Evolutionary conservation across 441 rosid genomes (phyloP), one percentile per base, ranked within the genome.

Genomic region (Jatropha podagrica): DNA sequence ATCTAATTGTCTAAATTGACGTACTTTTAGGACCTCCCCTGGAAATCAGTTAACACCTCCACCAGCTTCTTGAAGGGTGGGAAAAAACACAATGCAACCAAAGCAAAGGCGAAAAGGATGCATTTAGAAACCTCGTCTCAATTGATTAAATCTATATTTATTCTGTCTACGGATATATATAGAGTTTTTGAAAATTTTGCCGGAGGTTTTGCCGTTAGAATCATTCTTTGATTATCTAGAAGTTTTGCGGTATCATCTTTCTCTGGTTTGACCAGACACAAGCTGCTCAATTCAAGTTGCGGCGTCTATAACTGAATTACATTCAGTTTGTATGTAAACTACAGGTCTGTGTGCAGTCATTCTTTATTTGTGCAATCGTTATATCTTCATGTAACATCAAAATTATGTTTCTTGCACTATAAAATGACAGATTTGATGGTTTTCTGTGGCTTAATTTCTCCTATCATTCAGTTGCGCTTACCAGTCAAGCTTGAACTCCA

Each of bases 1-100:
- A 74, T 63, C 80, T 82, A 18, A 76, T 69, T 80, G 41, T 66
- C 61, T 73, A 38, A 51, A 61, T 75, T 61, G 58, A 61, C 60
- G 6, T 77, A 20, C 41, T 74, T 44, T 70, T 76, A 89, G 91
- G 92, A 83, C 79, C 68, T 79, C 79, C 3, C 41, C 88, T 70
- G 97, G 92, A 68, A 92, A 92, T 62, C 81, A 77, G n/a, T 86
- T 89, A 69, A 75, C 67, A 73, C 64, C 88, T 48, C 84, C 88
- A 37, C 83, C 89, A 20, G 81, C 90, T 79, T 71, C 85, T 75
- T 85, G 82, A 89, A 44, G 48, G 10, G 23, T 23, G 82, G 55
- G 69, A 71, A 60, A 63, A 40, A 58, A 41, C 41, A 69, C 9
- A 18, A 44, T 55, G 49, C 46, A 20, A 55, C 41, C 40, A n/a